phyloP scores from a whole-genome alignment of 352 stramenopile genomes.

The Thalassiosira hispida region DNA sequence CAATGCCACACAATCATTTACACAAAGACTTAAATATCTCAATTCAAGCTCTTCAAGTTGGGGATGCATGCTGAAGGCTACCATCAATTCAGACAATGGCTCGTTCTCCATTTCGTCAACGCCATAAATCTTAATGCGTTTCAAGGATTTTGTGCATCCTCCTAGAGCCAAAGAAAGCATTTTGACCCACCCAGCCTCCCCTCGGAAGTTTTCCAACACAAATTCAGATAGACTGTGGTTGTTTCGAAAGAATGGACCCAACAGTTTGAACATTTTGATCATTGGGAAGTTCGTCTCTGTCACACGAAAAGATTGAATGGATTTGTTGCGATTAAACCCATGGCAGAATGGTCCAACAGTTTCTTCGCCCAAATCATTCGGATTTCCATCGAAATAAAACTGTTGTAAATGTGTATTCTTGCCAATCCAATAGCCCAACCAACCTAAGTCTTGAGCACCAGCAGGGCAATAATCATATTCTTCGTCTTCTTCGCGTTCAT shows the following conservation, averaged over 20 bases:
- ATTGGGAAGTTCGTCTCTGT: not conserved
- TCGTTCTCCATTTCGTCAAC: not conserved
- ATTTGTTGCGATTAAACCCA: not conserved
- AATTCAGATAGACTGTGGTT: not conserved
- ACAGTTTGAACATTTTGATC: not conserved
- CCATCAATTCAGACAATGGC: constrained; percentile 12
- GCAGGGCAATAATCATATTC: not conserved
- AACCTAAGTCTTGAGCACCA: not conserved
- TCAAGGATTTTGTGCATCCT: not conserved
- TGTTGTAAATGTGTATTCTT: not conserved
- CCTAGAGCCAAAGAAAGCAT: not conserved
- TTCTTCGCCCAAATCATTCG: not conserved
- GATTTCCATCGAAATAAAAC: not conserved
- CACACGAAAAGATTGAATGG: not conserved
- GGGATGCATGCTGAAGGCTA: not conserved
- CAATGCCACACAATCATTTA: too few species aligned
- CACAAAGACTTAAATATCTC: too few species aligned
- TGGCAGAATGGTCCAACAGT: not conserved
- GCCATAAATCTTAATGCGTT: not conserved
- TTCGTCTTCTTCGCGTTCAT: not conserved
- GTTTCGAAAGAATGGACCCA: not conserved
- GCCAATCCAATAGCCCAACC: not conserved
- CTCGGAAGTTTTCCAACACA: not conserved
- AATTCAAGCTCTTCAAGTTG: not conserved
- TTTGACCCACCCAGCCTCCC: not conserved